Percentiles rank a stretch among this genome's conserved stretches.
Evolutionary conservation across 2,329 filamentous ascomycete genomes (phyloP).

Genomic region (Neocucurbitaria cava): DNA sequence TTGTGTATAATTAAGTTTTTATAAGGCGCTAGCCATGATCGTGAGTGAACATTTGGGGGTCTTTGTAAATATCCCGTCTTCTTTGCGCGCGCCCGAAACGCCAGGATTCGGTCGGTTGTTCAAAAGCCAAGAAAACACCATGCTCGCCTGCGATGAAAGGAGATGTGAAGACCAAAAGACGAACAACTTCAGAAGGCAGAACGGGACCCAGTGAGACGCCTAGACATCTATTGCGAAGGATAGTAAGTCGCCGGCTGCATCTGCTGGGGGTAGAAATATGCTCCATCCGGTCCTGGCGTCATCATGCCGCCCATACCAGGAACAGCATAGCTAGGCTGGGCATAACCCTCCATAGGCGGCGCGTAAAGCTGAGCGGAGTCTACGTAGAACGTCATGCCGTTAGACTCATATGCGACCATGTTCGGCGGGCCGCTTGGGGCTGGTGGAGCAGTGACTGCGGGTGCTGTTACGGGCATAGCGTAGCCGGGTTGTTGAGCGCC

Average conservation of each 20-base stretch:
- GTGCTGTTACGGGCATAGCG: slow-evolving; percentile 49
- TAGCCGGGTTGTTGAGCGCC: slow-evolving; percentile 58
- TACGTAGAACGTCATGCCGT: slow-evolving; percentile 96
- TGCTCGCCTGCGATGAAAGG: slow-evolving; percentile 3
- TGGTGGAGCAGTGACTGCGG: slow-evolving; percentile 44
- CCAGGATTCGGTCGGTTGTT: slow-evolving; percentile 13
- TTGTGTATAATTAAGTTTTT: not conserved
- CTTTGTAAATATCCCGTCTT: not conserved
- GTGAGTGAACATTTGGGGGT: not conserved
- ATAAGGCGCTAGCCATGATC: not conserved
- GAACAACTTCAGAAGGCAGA: not conserved
- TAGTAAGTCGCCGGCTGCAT: slow-evolving; percentile 66
- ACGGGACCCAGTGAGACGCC: not conserved
- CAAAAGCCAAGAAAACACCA: slow-evolving; percentile 4
- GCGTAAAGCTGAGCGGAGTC: slow-evolving; percentile 73
- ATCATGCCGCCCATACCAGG: slow-evolving; percentile 81
- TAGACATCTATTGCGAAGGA: slow-evolving; percentile 37
- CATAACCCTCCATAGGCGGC: slow-evolving; percentile 52
- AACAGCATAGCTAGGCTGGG: slow-evolving; percentile 60
- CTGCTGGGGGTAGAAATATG: slow-evolving; percentile 66
- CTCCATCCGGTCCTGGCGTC: slow-evolving; percentile 64
- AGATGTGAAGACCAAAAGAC: not conserved
- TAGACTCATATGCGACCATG: slow-evolving; percentile 82
- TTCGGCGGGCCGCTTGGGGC: slow-evolving; percentile 53
- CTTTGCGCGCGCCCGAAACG: not conserved